Evolutionary conservation across 371 early-diverging fungal genomes (phyloP).

Genomic region (Synchytrium microbalum): DNA sequence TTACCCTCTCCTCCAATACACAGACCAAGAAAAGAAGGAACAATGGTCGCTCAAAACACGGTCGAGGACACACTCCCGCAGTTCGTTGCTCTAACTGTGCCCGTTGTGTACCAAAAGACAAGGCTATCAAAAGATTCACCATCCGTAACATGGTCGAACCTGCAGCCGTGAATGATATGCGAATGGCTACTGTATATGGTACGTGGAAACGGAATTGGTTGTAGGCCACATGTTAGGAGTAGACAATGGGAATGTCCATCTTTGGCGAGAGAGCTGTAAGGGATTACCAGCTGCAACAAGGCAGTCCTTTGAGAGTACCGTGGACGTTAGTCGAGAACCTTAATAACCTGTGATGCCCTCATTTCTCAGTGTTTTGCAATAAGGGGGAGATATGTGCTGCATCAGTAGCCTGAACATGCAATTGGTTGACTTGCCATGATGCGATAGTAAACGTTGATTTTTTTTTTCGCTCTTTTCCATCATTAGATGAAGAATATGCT

Average conservation of each 20-base stretch:
- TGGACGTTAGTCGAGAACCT: too few species aligned
- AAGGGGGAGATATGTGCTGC: too few species aligned
- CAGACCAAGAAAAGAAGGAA: slow-evolving; percentile 97
- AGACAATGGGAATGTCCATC: background rate
- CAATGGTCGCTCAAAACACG: slow-evolving; percentile 97
- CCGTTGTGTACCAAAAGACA: slow-evolving; percentile 98
- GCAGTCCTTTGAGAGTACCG: background rate
- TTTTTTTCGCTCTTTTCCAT: background rate
- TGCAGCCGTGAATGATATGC: slow-evolving; percentile 95
- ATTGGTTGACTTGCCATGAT: too few species aligned
- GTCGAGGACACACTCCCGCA: slow-evolving; percentile 95
- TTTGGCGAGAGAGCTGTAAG: slow-evolving; percentile 4
- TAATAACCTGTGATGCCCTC: too few species aligned
- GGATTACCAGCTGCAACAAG: background rate
- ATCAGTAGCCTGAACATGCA: too few species aligned
- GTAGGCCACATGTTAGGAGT: slow-evolving; percentile 3
- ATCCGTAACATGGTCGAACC: slow-evolving; percentile 97
- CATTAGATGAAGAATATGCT: slow-evolving; percentile 64
- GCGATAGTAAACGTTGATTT: too few species aligned
- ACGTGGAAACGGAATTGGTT: background rate
- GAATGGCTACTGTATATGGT: slow-evolving; percentile 91
- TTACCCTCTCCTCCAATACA: background rate
- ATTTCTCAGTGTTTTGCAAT: too few species aligned
- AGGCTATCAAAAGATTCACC: slow-evolving; percentile 98
- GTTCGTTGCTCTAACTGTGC: slow-evolving; percentile 99